These are phyloP conservation scores for Hanseniaspora occidentalis DNA, from an alignment of 805 yeast genomes.

Conservation along the genomic window DNA sequence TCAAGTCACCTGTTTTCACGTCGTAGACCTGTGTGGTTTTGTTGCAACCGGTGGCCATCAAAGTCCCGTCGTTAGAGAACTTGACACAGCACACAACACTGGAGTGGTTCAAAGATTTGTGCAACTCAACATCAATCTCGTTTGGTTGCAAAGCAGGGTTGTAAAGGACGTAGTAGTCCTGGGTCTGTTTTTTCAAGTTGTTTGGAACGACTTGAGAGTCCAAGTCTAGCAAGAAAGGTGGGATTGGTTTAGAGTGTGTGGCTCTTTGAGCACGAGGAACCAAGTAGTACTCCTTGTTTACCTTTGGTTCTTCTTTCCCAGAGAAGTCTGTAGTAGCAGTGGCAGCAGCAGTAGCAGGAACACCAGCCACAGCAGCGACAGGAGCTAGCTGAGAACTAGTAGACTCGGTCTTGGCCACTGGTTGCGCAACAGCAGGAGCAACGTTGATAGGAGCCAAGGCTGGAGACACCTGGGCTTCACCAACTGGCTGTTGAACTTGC, in stretches of 20 bases:
- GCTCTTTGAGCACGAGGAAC: conserved; percentile 30
- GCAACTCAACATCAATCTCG: conserved; percentile 71
- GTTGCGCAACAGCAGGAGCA: conserved; percentile 8
- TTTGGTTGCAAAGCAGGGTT: conserved; percentile 61
- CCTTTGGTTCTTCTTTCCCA: conserved; percentile 11
- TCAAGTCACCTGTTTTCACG: conserved; percentile 81
- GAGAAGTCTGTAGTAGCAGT: conserved; percentile 11
- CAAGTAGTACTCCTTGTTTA: conserved; percentile 21
- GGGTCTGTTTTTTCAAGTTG: conserved; percentile 66
- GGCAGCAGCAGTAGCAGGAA: conserved; percentile 13
- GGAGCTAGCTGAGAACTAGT: conserved; percentile 15
- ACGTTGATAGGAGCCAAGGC: conserved; percentile 5
- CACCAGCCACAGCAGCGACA: conserved; percentile 18
- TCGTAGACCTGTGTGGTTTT: conserved; percentile 89
- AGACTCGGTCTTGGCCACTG: conserved; percentile 7
- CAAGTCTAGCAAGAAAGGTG: conserved; percentile 68
- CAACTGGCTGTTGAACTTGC: conserved; percentile 3
- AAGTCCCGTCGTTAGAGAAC: conserved; percentile 83
- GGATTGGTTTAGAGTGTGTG: conserved; percentile 57
- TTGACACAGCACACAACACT: conserved; percentile 96
- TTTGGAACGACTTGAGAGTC: conserved; percentile 69
- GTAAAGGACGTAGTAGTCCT: conserved; percentile 78
- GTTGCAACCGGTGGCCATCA: conserved; percentile 93
- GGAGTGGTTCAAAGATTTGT: conserved; percentile 82
- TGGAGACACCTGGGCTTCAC: conserved; percentile 7